Evolutionary conservation across 2,329 filamentous ascomycete species (phyloP).

Genomic region (Sclerotinia trifoliorum): DNA sequence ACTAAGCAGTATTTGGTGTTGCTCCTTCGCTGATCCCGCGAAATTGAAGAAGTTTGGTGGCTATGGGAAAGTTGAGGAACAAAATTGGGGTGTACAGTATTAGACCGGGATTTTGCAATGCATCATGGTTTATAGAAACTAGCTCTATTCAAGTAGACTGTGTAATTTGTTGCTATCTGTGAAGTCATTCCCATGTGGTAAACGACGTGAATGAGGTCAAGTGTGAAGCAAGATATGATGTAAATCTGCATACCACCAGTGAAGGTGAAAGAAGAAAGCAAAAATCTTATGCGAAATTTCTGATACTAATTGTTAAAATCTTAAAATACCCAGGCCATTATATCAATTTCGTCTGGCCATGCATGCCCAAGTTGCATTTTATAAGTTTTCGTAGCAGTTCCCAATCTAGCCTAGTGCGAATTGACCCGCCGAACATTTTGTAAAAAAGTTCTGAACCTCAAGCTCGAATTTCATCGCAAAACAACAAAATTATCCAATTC

Average conservation of each 20-base stretch:
- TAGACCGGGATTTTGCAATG: conserved; percentile 34
- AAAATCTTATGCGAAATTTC: not conserved
- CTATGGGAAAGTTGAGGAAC: conserved; percentile 24
- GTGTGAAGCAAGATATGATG: not conserved
- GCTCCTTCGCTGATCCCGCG: conserved; percentile 31
- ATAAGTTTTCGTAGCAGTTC: conserved; percentile 17
- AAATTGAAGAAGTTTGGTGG: conserved; percentile 23
- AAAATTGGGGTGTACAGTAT: conserved; percentile 35
- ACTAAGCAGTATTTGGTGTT: conserved; percentile 33
- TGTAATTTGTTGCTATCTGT: not conserved
- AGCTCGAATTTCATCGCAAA: conserved; percentile 19
- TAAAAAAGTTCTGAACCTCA: conserved; percentile 24
- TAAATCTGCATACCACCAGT: not conserved
- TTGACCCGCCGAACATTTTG: conserved; percentile 24
- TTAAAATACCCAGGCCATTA: not conserved
- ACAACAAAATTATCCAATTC: conserved; percentile 21
- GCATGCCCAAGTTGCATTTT: not conserved
- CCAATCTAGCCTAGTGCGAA: conserved; percentile 27
- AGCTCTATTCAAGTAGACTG: not conserved
- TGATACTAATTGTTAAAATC: not conserved
- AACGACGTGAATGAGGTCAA: not conserved
- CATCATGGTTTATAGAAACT: conserved; percentile 25
- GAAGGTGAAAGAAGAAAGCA: not conserved
- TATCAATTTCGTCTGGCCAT: not conserved
- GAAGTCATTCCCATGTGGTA: not conserved